These are phyloP conservation scores for Neoboletus magnificus DNA, from an alignment of 768 basidiomycete genomes.

Conservation along the genomic window DNA sequence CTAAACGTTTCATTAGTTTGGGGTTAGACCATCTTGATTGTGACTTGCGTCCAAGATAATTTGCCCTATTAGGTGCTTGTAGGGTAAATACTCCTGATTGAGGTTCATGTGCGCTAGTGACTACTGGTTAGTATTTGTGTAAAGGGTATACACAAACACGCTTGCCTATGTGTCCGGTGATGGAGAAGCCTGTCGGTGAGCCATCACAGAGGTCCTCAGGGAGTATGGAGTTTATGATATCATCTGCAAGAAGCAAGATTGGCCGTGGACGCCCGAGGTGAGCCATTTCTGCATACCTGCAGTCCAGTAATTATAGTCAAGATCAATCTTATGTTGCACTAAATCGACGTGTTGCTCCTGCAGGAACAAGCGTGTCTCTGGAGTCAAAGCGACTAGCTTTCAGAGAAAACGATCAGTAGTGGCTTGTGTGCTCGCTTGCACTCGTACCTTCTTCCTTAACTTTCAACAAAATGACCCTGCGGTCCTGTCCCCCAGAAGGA, in stretches of 20 bases:
- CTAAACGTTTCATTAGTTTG: conserved; percentile 38
- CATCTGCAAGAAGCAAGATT: conserved; percentile 47
- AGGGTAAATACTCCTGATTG: conserved; percentile 86
- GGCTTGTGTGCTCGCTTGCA: background rate
- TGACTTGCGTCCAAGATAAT: conserved; percentile 81
- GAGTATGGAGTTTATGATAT: conserved; percentile 77
- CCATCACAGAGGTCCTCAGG: conserved; percentile 76
- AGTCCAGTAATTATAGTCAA: conserved; percentile 88
- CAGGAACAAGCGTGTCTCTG: conserved; percentile 54
- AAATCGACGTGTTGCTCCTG: conserved; percentile 52
- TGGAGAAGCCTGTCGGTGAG: conserved; percentile 83
- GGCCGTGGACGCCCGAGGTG: background rate
- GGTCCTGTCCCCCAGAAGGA: conserved; percentile 43
- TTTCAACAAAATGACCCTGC: conserved; percentile 66
- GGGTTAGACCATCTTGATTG: background rate
- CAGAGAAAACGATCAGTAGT: conserved; percentile 7
- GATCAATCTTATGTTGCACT: conserved; percentile 54
- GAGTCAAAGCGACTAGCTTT: conserved; percentile 68
- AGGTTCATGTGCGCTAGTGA: conserved; percentile 85
- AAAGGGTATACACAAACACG: background rate
- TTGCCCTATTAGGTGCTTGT: conserved; percentile 87
- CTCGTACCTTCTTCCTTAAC: conserved; percentile 57
- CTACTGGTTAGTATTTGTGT: conserved; percentile 1
- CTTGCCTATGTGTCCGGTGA: conserved; percentile 88
- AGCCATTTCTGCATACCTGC: conserved; percentile 51